Evolutionary conservation across 345 rosid genomes (phyloP), one percentile per base, ranked within the genome.

Genomic region (Salix suchowensis): DNA sequence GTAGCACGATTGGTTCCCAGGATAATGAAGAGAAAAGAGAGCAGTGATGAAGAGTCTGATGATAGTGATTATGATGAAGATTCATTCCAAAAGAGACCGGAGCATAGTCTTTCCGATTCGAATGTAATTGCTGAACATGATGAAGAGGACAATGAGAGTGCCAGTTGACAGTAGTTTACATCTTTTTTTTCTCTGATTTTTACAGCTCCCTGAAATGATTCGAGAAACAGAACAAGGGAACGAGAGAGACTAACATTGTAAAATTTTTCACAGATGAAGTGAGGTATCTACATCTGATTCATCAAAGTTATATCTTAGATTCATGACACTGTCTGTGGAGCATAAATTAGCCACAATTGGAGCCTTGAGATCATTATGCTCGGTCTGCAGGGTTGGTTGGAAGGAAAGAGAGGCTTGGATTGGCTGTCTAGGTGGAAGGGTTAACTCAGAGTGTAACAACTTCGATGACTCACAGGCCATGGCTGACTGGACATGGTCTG

Each of bases 1-100:
- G 95, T 92, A 64, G 84, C 86, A 64, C 88, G 90, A 39, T 73
- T 90, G 87, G 76, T 93, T 78, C 97, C 99, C 5, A 94, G 85
- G 74, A 85, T 96, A 65, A 67, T 92, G 87, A 89, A 84, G 87
- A 91, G 94, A 84, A 96, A 83, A 84, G 85, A 89, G 92, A 92
- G 88, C 83, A 86, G 82, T 62, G 91, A 87, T 72, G 93, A 90
- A 40, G 94, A 88, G 50, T 65, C 81, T 0, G 83, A 76, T 24
- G 81, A 32, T 74, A 52, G 37, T 42, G 74, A 82, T 18, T 37
- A 54, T 42, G 89, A 88, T 64, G 89, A 70, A 26, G 85, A 87
- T 73, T 79, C 79, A 32, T 78, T 77, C 61, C 80, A 81, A 52
- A 84, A 78, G 48, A 75, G 78, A 70, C 67, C 85, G 42, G 88